These are phyloP conservation scores for Camelina neglecta DNA, from an alignment of 345 rosid species.

Conservation along the genomic window DNA sequence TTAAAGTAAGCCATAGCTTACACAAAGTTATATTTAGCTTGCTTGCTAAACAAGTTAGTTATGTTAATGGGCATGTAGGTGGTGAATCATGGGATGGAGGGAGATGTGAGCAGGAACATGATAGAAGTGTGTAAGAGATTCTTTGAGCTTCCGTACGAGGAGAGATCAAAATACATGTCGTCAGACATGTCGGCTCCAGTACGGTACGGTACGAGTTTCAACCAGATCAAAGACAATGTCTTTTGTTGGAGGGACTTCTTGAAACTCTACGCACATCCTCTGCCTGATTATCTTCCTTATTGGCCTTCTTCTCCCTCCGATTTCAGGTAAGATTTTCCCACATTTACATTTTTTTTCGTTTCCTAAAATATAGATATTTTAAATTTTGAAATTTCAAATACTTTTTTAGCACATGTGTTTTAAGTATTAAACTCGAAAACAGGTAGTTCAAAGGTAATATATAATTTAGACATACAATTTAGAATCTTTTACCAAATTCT, in stretches of 20 bases:
- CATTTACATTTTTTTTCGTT: not conserved
- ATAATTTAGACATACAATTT: too few species aligned
- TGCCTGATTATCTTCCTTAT: conserved; percentile 57
- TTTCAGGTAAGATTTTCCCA: conserved; percentile 54
- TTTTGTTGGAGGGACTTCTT: conserved; percentile 95
- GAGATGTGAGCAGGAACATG: conserved; percentile 60
- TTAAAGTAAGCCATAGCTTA: conserved; percentile 2
- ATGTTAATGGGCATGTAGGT: conserved; percentile 48
- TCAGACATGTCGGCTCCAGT: conserved; percentile 70
- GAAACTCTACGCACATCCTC: conserved; percentile 72
- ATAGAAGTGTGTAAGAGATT: conserved; percentile 67
- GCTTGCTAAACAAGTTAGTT: conserved; percentile 24
- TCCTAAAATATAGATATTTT: too few species aligned
- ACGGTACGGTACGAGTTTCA: conserved; percentile 90
- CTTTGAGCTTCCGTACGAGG: conserved; percentile 74
- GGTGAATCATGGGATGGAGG: conserved; percentile 75
- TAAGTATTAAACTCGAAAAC: too few species aligned
- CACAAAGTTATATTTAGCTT: not conserved
- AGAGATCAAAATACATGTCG: conserved; percentile 80
- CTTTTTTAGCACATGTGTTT: not conserved
- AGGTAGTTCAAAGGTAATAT: too few species aligned
- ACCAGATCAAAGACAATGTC: conserved; percentile 80
- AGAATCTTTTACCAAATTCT: too few species aligned
- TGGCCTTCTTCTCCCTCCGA: conserved; percentile 95
- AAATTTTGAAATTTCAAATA: not conserved